Base-by-base conservation (phyloP, 2,329 filamentous ascomycete species). In the Knoxdaviesia capensis region DNA sequence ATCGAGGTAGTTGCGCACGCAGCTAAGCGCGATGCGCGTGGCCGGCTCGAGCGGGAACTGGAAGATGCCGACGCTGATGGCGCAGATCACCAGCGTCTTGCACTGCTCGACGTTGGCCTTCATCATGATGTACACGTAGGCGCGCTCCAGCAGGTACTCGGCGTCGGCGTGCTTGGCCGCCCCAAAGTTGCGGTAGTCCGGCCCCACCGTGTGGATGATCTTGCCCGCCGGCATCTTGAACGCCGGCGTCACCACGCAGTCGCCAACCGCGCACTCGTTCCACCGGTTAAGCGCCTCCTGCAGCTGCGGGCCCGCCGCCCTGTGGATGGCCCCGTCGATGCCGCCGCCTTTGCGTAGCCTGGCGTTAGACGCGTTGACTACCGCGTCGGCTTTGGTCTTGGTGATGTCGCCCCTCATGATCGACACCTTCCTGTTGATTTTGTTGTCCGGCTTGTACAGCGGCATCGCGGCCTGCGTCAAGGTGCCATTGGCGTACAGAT, bases 201-300 rank as follows among this genome's bases (percentile, higher is more conserved):
- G 90, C 0, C 90, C 90, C 4, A 94, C 88, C 11, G 90, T 75
- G 57, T 96, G 90, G 43, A 96, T 92, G 49, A 96, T 71, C 48
- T 81, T 77, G 44, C 71, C 68, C 52, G 77, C 80, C 0, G 86
- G 86, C 29, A 96, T 64, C 0, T 73, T 52, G 58, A 90, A 86
- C 6, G 76, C 88, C 34, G 62, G 57, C 0, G 90, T 94, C 52
- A 94, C 85, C 56, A 88, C 88, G 56, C 87, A 94, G 41, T 85
- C 82, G 39, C 66, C 55, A 2, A 94, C 66, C 0, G 56, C 68
- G 58, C 88, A 94, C 61, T 90, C 88, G 6, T 63, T 53, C 1
- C 40, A 30, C 7, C 10, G 6, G 6, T 8, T 31, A 36, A 40
- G 43, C n/a, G 34, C 43, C 7, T 11, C 29, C 20, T 77, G 48